Conservation (phyloP, 1,284 basidiomycete species). For the Tilletia walkeri region DNA sequence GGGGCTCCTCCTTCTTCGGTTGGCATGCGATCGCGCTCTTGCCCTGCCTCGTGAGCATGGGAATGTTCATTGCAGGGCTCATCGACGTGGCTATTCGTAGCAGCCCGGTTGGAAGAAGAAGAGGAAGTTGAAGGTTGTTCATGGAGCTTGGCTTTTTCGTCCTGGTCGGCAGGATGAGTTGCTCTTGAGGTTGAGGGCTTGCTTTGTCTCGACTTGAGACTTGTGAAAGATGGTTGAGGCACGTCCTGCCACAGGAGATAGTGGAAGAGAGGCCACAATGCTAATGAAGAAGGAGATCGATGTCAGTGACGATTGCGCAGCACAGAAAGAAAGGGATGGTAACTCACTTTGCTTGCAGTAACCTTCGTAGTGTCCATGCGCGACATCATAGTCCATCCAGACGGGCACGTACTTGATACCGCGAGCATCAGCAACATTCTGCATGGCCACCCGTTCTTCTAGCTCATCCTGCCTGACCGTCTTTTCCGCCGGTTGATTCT, state of each 20-base stretch:
- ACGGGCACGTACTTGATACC: slow-evolving; percentile 75
- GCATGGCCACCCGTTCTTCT: slow-evolving; percentile 54
- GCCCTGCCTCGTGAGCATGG: slow-evolving; percentile 4
- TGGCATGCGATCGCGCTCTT: slow-evolving; percentile 13
- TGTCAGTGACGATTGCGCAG: background rate
- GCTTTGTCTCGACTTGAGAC: background rate
- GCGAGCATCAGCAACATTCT: slow-evolving; percentile 39
- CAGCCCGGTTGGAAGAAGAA: background rate
- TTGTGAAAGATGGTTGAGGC: slow-evolving; percentile 40
- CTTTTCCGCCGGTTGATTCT: slow-evolving; percentile 28
- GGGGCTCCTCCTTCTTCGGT: slow-evolving; percentile 49
- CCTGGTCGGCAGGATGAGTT: background rate
- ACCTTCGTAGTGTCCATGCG: slow-evolving; percentile 84
- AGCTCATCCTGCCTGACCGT: slow-evolving; percentile 63
- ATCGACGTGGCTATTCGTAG: background rate
- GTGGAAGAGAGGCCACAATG: slow-evolving; percentile 97
- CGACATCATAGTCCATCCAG: slow-evolving; percentile 84
- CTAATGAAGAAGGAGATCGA: slow-evolving; percentile 56
- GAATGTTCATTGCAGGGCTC: slow-evolving; percentile 1
- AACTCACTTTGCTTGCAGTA: slow-evolving; percentile 92
- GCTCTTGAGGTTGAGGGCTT: background rate
- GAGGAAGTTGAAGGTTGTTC: background rate
- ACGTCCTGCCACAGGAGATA: slow-evolving; percentile 96
- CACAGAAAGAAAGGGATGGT: background rate
- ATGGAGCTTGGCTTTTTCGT: background rate